Percentiles rank a stretch among this genome's conserved stretches.
phyloP scores from a whole-genome alignment of 306 rosid genomes.

The Arachis hypogaea region DNA sequence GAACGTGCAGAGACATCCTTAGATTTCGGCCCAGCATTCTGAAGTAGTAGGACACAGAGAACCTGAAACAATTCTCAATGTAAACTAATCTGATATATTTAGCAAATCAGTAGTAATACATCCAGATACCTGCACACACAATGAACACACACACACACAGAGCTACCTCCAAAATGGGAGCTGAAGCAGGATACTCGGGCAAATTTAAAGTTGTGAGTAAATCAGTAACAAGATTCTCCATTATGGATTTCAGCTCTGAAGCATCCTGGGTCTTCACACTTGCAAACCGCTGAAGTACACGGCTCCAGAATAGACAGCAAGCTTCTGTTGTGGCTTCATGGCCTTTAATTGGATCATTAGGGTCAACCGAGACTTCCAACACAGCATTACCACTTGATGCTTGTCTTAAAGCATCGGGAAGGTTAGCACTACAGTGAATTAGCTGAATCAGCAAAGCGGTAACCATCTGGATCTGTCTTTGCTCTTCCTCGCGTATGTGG shows the following conservation, averaged over 20 bases:
- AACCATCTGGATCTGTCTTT: slow-evolving; percentile 95
- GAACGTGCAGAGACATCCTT: slow-evolving; percentile 85
- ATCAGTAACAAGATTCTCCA: slow-evolving; percentile 94
- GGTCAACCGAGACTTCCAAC: slow-evolving; percentile 75
- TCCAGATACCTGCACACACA: neutral
- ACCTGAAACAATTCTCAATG: slow-evolving; percentile 74
- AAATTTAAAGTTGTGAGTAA: slow-evolving; percentile 80
- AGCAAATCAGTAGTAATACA: slow-evolving; percentile 22
- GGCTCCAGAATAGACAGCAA: slow-evolving; percentile 86
- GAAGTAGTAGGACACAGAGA: slow-evolving; percentile 83
- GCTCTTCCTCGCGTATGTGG: slow-evolving; percentile 92
- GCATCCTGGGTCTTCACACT: slow-evolving; percentile 86
- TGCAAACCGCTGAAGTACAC: slow-evolving; percentile 90
- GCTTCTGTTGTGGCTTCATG: slow-evolving; percentile 76
- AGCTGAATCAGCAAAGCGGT: slow-evolving; percentile 92
- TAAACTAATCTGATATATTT: slow-evolving; percentile 32
- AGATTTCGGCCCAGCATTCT: slow-evolving; percentile 89
- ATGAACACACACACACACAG: neutral
- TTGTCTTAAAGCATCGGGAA: slow-evolving; percentile 83
- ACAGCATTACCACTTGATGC: slow-evolving; percentile 69
- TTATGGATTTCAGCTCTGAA: slow-evolving; percentile 80
- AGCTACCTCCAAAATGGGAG: slow-evolving; percentile 85
- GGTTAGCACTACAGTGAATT: slow-evolving; percentile 89
- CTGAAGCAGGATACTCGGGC: slow-evolving; percentile 98
- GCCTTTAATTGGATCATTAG: slow-evolving; percentile 69